Base-by-base conservation (phyloP, 768 basidiomycete genomes). In the Tremella fuciformis region DNA sequence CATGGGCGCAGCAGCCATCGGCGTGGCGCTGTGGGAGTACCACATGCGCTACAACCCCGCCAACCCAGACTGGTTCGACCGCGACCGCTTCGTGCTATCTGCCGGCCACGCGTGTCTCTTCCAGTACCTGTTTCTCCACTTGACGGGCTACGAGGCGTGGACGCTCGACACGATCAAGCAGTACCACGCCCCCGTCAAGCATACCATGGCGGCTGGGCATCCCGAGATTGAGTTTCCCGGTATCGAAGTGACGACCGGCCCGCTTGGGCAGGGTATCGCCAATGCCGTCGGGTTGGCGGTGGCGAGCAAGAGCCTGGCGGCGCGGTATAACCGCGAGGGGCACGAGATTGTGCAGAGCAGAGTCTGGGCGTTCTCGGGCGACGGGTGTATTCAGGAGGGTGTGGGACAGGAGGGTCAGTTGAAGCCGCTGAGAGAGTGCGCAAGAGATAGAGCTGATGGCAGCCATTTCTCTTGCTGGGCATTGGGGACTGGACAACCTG, bases 1-100 rank as follows among this genome's bases (percentile, higher is more conserved):
- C 55, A 77, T 77, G 76, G 76, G 76, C n/a, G 76, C 73, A 6
- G 74, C 76, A 2, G 71, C 73, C 3, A 74, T 73, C 52, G 76
- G 71, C 40, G 63, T 74, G 19, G 73, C 74, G 2, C 65, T 77
- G 13, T 77, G 73, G 73, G 46, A 66, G 29, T 70, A 77, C 47
- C 48, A 62, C 8, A 73, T 77, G 73, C 49, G 58, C 13, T 76
- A 63, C 73, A 78, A 78, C 59, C 76, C 76, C 8, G 57, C 61
- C 56, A 76, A 78, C 56, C 68, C 75, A 3, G 67, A 70, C 2
- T 78, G 77, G 77, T 66, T 77, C 59, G 66, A 57, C 42, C 67
- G 75, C 29, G 75, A 77, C 53, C 73, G 74, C 29, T 74, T 74
- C 60, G 67, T 74, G 11, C 64, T 74, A 4, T 73, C 71, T 18